These are phyloP conservation scores for Paraphoma chrysanthemicola DNA, from an alignment of 2,329 filamentous ascomycete species.

Conservation along the genomic window DNA sequence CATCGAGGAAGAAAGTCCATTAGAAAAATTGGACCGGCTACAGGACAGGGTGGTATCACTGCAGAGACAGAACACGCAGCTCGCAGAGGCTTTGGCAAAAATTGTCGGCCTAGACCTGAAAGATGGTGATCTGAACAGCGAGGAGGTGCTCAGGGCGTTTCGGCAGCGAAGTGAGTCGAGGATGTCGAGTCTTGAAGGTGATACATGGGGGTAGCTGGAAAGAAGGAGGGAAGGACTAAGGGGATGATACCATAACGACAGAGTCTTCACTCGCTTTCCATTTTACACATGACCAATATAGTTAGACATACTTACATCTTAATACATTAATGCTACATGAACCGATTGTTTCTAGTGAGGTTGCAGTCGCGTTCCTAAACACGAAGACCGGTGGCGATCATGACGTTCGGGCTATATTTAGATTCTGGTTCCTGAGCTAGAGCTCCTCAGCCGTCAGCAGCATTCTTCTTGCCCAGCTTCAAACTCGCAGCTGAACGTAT, in stretches of 20 bases:
- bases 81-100: conserved; percentile 33
- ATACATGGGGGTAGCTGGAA: no score
- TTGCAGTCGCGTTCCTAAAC: neutral
- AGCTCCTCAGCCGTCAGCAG: conserved; percentile 3
- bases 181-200: conserved; percentile 1
- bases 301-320: no score
- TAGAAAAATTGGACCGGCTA: conserved; percentile 21
- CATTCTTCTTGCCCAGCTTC: neutral
- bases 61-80: conserved; percentile 33
- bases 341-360: neutral
- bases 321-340: neutral
- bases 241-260: no score
- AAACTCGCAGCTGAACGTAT: neutral
- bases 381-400: neutral
- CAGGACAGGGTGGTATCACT: conserved; percentile 26
- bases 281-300: no score
- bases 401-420: conserved; percentile 17
- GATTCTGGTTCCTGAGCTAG: conserved; percentile 7
- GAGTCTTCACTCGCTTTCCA: no score
- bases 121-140: conserved; percentile 25
- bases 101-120: conserved; percentile 32
- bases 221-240: no score
- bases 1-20: conserved; percentile 7
- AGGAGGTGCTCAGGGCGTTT: conserved; percentile 22
- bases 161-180: conserved; percentile 7